Evolutionary conservation across 2,329 filamentous ascomycete genomes (phyloP).

Genomic region (Bipolaris bicolor): DNA sequence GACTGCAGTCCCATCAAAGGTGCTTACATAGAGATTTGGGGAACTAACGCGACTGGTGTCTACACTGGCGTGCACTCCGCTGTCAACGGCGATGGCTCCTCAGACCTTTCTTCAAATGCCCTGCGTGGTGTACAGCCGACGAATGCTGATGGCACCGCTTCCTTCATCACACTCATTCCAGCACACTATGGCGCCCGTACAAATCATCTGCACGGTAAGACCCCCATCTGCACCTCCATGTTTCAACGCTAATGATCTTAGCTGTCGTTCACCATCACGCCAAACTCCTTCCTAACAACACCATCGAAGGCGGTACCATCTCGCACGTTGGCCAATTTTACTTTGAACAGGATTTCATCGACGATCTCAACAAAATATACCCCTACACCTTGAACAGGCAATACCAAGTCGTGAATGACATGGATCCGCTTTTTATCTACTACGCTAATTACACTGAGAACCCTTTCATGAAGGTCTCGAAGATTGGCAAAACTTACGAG

Average conservation of each 20-base stretch:
- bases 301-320: conserved; percentile 57
- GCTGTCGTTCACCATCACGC: conserved; percentile 48
- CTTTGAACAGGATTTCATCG: conserved; percentile 66
- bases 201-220: conserved; percentile 44
- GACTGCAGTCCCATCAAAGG: conserved; percentile 60
- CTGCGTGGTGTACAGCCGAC: conserved; percentile 58
- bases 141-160: conserved; percentile 56
- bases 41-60: conserved; percentile 45
- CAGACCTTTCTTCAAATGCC: conserved; percentile 45
- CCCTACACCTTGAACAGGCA: conserved; percentile 56
- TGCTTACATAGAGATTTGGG: conserved; percentile 61
- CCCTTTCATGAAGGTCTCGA: conserved; percentile 64
- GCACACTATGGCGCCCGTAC: conserved; percentile 48
- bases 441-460: conserved; percentile 57
- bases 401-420: conserved; percentile 56
- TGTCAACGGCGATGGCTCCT: conserved; percentile 42
- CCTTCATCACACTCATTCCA: conserved; percentile 57
- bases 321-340: conserved; percentile 70
- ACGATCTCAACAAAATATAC: conserved; percentile 54
- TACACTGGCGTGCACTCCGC: conserved; percentile 56
- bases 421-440: conserved; percentile 58
- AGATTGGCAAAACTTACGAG: conserved; percentile 55
- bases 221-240: not conserved
- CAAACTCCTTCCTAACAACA: conserved; percentile 56
- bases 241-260: conserved; percentile 11